A percentile compares a stretch with the other conserved stretches of the same genome.
These are phyloP conservation scores for Trichoderma cornu-damae DNA, from an alignment of 2,329 filamentous ascomycete genomes.

Conservation along the genomic window DNA sequence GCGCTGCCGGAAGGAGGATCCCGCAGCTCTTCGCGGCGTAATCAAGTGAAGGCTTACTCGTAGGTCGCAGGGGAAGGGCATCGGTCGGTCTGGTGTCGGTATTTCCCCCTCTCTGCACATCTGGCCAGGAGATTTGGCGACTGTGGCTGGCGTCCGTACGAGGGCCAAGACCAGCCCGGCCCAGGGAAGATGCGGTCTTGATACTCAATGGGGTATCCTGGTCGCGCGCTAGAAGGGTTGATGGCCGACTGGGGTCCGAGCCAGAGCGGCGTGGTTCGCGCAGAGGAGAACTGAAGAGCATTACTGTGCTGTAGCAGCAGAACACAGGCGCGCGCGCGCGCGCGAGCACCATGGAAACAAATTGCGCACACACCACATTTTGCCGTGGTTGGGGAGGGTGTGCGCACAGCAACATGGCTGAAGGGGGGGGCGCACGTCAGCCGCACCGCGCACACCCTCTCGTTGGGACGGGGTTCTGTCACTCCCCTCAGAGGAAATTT, in stretches of 20 bases:
- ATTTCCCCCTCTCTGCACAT: constrained; percentile 15
- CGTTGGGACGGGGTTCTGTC: background rate
- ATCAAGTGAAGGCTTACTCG: background rate
- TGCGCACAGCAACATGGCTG: constrained; percentile 9
- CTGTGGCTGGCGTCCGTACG: constrained; percentile 15
- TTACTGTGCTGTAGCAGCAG: too few relatives aligned
- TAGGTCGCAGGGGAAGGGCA: background rate
- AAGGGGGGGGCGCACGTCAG: constrained; percentile 14
- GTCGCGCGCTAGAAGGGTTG: constrained; percentile 13
- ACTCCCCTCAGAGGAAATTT: constrained; percentile 7
- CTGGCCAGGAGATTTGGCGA: constrained; percentile 17
- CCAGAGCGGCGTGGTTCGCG: constrained; percentile 17
- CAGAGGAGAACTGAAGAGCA: constrained; percentile 16
- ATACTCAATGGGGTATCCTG: constrained; percentile 19
- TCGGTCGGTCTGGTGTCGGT: constrained; percentile 14
- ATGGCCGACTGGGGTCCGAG: constrained; percentile 16
- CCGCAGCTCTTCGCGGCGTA: background rate
- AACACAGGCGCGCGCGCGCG: constrained; percentile 12
- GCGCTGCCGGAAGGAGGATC: constrained; percentile 1
- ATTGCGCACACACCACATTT: constrained; percentile 14
- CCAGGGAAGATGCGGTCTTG: constrained; percentile 18
- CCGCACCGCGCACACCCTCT: constrained; percentile 14
- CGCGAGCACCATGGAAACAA: constrained; percentile 2
- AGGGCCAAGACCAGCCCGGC: constrained; percentile 15
- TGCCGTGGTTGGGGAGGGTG: constrained; percentile 10